Percentiles rank a stretch among this genome's conserved stretches.
Conservation (phyloP, 306 rosid species). For the Acacia melanoxylon region DNA sequence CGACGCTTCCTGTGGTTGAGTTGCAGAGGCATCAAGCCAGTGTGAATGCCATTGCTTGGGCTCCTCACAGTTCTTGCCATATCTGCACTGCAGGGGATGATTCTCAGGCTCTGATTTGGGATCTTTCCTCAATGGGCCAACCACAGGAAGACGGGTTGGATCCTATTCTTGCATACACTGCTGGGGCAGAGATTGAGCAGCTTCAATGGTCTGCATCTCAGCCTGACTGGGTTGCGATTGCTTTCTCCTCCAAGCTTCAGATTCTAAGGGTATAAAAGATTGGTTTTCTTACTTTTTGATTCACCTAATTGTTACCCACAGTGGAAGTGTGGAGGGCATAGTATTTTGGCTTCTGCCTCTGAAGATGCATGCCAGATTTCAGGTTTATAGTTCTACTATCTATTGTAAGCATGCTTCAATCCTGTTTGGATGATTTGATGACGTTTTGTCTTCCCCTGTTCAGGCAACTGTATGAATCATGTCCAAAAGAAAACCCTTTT, state of each 20-base stretch:
- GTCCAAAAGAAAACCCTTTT: neutral
- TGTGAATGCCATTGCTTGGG: slow-evolving; percentile 98
- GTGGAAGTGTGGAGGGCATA: neutral
- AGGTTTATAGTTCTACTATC: slow-evolving; percentile 5
- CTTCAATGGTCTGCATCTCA: slow-evolving; percentile 98
- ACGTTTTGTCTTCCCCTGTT: neutral
- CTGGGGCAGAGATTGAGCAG: slow-evolving; percentile 98
- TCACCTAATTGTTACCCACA: neutral
- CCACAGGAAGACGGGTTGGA: slow-evolving; percentile 93
- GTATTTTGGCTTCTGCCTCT: neutral
- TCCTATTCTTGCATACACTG: slow-evolving; percentile 95
- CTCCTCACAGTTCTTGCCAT: slow-evolving; percentile 94
- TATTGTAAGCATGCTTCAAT: neutral
- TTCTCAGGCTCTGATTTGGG: slow-evolving; percentile 97
- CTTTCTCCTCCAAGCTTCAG: slow-evolving; percentile 94
- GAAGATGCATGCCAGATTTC: neutral
- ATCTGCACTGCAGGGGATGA: slow-evolving; percentile 98
- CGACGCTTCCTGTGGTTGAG: slow-evolving; percentile 93
- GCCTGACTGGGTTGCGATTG: slow-evolving; percentile 99
- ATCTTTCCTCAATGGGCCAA: slow-evolving; percentile 93
- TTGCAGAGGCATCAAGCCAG: slow-evolving; percentile 92
- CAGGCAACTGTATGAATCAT: neutral
- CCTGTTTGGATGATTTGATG: neutral
- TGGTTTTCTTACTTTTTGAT: neutral
- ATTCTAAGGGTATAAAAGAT: slow-evolving; percentile 79